phyloP scores from a whole-genome alignment of 1,284 basidiomycete genomes.

The Porodaedalea pini region DNA sequence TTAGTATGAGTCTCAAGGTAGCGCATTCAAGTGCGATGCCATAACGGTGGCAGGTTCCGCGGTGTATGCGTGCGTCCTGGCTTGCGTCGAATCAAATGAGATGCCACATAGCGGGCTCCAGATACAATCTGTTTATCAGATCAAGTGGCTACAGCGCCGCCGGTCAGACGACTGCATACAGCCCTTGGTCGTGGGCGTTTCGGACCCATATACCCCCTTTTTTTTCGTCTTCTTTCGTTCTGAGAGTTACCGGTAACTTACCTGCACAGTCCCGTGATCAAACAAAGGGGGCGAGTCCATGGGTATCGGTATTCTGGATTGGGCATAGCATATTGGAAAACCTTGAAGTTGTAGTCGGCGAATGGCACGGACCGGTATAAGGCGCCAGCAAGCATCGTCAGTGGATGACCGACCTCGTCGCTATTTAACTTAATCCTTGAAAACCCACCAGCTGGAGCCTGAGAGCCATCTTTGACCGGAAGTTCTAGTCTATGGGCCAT shows the following conservation, averaged over 20 bases:
- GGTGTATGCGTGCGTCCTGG: no score
- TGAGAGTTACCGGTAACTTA: background rate
- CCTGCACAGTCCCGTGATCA: conserved; percentile 4
- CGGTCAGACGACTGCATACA: background rate
- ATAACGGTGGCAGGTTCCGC: no score
- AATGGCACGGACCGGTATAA: background rate
- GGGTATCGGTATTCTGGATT: conserved; percentile 8
- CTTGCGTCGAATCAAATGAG: no score
- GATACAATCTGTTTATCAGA: no score
- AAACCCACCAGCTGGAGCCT: background rate
- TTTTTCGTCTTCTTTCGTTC: no score
- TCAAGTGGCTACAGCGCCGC: no score
- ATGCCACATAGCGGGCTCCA: no score
- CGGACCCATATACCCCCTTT: background rate
- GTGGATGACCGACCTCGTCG: background rate
- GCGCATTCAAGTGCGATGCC: background rate
- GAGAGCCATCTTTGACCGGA: no score
- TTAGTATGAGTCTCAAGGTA: background rate
- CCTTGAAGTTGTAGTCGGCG: background rate
- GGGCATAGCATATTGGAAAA: background rate
- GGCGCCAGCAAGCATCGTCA: no score
- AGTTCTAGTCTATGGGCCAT: no score
- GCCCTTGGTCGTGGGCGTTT: background rate
- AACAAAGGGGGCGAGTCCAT: background rate
- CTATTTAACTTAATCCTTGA: background rate